Base-by-base conservation (phyloP, 2,329 filamentous ascomycete species). In the Cordyceps cicadae region DNA sequence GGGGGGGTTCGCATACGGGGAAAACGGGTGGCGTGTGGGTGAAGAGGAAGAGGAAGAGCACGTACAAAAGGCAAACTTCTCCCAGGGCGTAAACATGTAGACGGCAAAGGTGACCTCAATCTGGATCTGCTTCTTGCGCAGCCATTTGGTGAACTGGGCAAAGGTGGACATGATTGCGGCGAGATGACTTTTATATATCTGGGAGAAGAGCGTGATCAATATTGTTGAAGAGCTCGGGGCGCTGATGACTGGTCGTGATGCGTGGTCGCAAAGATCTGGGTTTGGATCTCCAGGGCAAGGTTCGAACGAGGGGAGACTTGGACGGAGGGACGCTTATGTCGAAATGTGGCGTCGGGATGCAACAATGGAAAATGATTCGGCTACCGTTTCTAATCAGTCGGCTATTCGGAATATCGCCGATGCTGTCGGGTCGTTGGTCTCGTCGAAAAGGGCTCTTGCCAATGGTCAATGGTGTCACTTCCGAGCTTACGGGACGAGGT, bases 51-150 rank as follows among this genome's bases (percentile, higher is more conserved):
- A 26, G 51, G n/a, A n/a, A n/a, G 24, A 21, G 14, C 6, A 75
- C 91, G 62, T 83, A 97, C 94, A 97, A 77, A 97, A 96, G 69
- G 96, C 87, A 76, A 96, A 93, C 75, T 96, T 96, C 80, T 99
- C 94, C 57, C 89, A 92, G 1, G 92, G 89, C 43, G 92, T 97
- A 68, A 97, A 88, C 89, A 99, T 97, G 81, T 99, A 97, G 29
- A 97, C 84, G 63, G 89, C 88, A 76, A 95, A 94, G 14, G 93
- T 97, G 73, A 97, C 93, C 78, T 99, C 94, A 73, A 97, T 92
- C 80, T 97, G 94, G 80, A 97, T 97, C 73, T 92, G 87, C 82
- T 99, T 99, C 75, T 92, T 85, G 75, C 92, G 87, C 67, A 97
- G 81, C 91, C 92, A 97, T 74, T 87, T 87, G 66, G 90, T 83